A percentile compares a stretch with the other conserved stretches of the same genome.
Conservation (phyloP, 768 basidiomycete species). For the Lentinula aciculospora region DNA sequence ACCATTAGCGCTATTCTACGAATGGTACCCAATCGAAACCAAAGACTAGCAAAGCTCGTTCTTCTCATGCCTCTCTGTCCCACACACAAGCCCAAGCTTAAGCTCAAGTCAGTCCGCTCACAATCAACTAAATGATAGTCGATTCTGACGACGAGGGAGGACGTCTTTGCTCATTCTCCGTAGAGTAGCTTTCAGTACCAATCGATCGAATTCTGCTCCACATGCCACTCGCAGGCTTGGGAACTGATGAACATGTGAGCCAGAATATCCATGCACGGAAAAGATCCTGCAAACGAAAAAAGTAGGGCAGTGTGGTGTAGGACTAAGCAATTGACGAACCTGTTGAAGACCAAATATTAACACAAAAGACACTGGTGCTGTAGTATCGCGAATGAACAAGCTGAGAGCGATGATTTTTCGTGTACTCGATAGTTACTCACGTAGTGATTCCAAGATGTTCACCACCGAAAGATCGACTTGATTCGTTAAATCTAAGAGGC, state of each 20-base stretch:
- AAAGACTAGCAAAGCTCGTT: too few species aligned
- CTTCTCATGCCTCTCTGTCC: too few species aligned
- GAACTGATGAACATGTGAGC: not conserved
- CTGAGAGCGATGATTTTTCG: too few species aligned
- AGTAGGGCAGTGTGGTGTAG: not conserved
- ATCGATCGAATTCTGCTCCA: not conserved
- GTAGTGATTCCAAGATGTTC: conserved; percentile 6
- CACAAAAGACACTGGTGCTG: conserved; percentile 10
- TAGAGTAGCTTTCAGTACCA: not conserved
- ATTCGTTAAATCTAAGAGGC: not conserved
- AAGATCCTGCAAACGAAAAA: conserved; percentile 1
- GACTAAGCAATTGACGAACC: not conserved
- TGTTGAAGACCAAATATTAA: conserved; percentile 11
- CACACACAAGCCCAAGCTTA: not conserved
- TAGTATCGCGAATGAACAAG: not conserved
- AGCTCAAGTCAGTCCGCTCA: not conserved
- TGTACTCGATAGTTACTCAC: not conserved
- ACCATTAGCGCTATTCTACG: conserved; percentile 31
- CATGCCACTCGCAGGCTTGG: not conserved
- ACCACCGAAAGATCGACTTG: not conserved
- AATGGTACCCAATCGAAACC: too few species aligned
- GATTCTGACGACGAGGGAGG: conserved; percentile 5
- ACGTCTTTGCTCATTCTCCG: not conserved
- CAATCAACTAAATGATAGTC: not conserved
- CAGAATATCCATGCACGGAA: conserved; percentile 6